phyloP scores from a whole-genome alignment of 345 rosid genomes.

The Chamaenerion angustifolium region DNA sequence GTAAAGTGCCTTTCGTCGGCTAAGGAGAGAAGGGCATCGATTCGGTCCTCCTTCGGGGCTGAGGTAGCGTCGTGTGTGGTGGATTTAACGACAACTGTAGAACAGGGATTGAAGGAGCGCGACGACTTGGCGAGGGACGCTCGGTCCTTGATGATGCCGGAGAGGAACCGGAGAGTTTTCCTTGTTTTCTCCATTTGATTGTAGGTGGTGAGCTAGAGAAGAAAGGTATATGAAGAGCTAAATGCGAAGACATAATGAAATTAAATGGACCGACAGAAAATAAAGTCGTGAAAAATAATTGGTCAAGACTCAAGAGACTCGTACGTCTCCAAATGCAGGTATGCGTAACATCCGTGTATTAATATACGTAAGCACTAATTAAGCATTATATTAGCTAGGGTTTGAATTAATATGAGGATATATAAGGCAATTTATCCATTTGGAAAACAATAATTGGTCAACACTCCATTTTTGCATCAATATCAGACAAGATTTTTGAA shows the following conservation, averaged over 20 bases:
- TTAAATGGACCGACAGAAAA: too few relatives aligned
- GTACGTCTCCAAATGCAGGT: too few relatives aligned
- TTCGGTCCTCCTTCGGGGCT: slow-evolving; percentile 21
- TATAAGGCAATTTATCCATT: too few relatives aligned
- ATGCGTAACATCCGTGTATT: too few relatives aligned
- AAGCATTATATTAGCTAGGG: too few relatives aligned
- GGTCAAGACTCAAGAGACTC: too few relatives aligned
- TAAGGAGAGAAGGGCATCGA: slow-evolving; percentile 22
- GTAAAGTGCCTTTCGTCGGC: slow-evolving; percentile 16
- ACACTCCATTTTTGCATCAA: too few relatives aligned
- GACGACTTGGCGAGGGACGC: slow-evolving; percentile 28
- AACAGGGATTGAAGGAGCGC: slow-evolving; percentile 16
- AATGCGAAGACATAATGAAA: background rate
- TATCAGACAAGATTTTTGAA: too few relatives aligned
- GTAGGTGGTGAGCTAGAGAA: background rate
- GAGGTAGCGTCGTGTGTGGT: slow-evolving; percentile 23
- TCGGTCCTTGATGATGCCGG: slow-evolving; percentile 31
- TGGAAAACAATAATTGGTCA: too few relatives aligned
- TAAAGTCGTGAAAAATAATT: too few relatives aligned
- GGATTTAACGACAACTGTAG: slow-evolving; percentile 30
- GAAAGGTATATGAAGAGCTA: background rate
- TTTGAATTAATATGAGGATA: too few relatives aligned
- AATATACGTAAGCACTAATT: too few relatives aligned
- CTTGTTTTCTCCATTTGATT: slow-evolving; percentile 23
- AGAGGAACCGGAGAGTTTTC: slow-evolving; percentile 15